Evolutionary conservation across 2,329 filamentous ascomycete genomes (phyloP).

Genomic region (Fusarium tupiense): DNA sequence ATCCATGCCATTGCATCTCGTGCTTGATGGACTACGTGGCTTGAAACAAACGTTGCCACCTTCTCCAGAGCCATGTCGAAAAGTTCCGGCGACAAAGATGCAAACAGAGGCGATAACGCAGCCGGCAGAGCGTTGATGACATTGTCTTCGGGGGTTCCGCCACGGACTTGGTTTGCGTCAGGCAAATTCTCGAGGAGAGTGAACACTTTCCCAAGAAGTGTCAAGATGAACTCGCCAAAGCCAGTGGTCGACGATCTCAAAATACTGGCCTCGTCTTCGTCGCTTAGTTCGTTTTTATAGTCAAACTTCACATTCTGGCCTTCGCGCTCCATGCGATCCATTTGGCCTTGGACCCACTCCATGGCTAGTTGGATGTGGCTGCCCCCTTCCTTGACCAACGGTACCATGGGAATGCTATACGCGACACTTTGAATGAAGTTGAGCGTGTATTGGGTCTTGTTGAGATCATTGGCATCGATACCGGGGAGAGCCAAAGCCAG

Average conservation of each 20-base stretch:
- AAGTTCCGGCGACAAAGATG: conserved; percentile 89
- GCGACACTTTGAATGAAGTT: conserved; percentile 96
- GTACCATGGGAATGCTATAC: conserved; percentile 93
- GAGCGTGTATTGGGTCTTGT: conserved; percentile 94
- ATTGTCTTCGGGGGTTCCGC: conserved; percentile 93
- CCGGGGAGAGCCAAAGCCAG: conserved; percentile 93
- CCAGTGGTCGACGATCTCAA: conserved; percentile 93
- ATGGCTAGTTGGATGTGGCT: conserved; percentile 80
- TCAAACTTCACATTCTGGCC: conserved; percentile 87
- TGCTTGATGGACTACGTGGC: conserved; percentile 96
- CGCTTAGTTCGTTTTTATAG: conserved; percentile 82
- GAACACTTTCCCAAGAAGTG: conserved; percentile 93
- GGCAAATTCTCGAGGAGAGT: conserved; percentile 94
- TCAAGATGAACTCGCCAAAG: conserved; percentile 90
- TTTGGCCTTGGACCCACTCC: conserved; percentile 93
- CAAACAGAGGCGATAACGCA: conserved; percentile 88
- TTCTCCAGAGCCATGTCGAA: conserved; percentile 94
- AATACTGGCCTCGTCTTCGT: conserved; percentile 88
- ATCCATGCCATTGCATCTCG: conserved; percentile 99
- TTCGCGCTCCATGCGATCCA: conserved; percentile 91
- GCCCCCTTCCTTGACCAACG: conserved; percentile 66
- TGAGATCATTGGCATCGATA: conserved; percentile 96
- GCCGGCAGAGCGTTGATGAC: conserved; percentile 96
- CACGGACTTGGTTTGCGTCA: conserved; percentile 86
- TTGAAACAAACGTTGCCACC: conserved; percentile 88